Conservation (phyloP, 805 yeast genomes). For the Candida peoriensis region DNA sequence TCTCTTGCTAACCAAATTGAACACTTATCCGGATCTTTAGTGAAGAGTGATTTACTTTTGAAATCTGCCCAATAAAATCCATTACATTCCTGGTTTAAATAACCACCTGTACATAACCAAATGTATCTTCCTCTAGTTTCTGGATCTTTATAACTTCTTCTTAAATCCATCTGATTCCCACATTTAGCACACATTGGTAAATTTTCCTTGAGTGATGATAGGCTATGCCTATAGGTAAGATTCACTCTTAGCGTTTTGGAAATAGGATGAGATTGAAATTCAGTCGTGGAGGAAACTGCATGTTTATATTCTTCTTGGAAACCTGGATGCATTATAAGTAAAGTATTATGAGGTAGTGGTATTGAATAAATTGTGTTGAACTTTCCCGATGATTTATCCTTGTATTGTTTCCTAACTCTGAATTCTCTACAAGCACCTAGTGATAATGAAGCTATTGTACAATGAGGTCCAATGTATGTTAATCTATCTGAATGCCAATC, state of each 20-base stretch:
- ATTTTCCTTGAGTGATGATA: constrained; percentile 29
- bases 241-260: constrained; percentile 52
- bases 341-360: constrained; percentile 65
- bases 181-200: constrained; percentile 41
- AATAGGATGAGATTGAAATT: constrained; percentile 40
- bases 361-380: constrained; percentile 38
- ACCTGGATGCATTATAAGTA: constrained; percentile 71
- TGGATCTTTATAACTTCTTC: constrained; percentile 48
- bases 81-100: constrained; percentile 40
- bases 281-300: constrained; percentile 44
- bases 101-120: constrained; percentile 57
- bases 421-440: constrained; percentile 70
- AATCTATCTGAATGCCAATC: constrained; percentile 78
- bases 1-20: constrained; percentile 44
- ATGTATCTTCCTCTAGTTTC: constrained; percentile 50
- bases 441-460: constrained; percentile 61
- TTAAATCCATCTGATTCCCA: constrained; percentile 40
- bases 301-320: constrained; percentile 76
- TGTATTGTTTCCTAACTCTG: constrained; percentile 43
- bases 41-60: constrained; percentile 26
- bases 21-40: constrained; percentile 29
- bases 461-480: constrained; percentile 68
- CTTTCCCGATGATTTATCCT: constrained; percentile 20
- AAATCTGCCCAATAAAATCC: constrained; percentile 49
- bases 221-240: constrained; percentile 58